Conservation (phyloP, 257 asterid species). For the Parsonsia alboflavescens region DNA sequence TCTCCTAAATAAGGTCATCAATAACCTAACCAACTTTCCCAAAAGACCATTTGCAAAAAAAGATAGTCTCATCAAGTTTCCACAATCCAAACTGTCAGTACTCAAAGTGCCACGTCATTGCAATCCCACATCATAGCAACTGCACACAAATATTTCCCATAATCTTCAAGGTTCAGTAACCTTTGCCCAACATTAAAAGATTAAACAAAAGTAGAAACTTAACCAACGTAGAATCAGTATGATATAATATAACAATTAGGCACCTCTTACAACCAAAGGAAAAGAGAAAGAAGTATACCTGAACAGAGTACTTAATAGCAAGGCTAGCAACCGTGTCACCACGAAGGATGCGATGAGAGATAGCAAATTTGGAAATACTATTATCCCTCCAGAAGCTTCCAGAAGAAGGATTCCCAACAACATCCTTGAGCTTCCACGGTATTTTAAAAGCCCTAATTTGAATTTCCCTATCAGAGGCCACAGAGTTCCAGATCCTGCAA, state of each 20-base stretch:
- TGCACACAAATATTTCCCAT: not conserved
- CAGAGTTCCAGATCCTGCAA: slow-evolving; percentile 60
- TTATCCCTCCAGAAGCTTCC: slow-evolving; percentile 87
- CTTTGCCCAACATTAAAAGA: not conserved
- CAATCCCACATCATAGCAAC: not conserved
- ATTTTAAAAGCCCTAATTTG: slow-evolving; percentile 63
- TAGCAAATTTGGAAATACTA: slow-evolving; percentile 73
- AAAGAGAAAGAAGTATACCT: slow-evolving; percentile 37
- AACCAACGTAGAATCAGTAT: not conserved
- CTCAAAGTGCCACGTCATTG: not conserved
- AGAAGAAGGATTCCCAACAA: slow-evolving; percentile 77
- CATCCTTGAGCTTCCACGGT: slow-evolving; percentile 79
- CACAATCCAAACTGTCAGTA: not conserved
- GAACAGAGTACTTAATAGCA: slow-evolving; percentile 93
- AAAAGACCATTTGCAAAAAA: not conserved
- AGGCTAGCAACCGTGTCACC: slow-evolving; percentile 82
- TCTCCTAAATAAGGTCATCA: not conserved
- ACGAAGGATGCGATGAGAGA: slow-evolving; percentile 69
- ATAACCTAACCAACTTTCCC: not conserved
- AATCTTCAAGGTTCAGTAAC: not conserved
- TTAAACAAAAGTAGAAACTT: not conserved
- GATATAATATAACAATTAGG: not conserved
- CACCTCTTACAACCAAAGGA: not conserved
- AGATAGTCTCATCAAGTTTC: not conserved
- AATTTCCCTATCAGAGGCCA: slow-evolving; percentile 78